These are phyloP conservation scores for Kodamaea restingae DNA, from an alignment of 805 yeast species.

Conservation along the genomic window DNA sequence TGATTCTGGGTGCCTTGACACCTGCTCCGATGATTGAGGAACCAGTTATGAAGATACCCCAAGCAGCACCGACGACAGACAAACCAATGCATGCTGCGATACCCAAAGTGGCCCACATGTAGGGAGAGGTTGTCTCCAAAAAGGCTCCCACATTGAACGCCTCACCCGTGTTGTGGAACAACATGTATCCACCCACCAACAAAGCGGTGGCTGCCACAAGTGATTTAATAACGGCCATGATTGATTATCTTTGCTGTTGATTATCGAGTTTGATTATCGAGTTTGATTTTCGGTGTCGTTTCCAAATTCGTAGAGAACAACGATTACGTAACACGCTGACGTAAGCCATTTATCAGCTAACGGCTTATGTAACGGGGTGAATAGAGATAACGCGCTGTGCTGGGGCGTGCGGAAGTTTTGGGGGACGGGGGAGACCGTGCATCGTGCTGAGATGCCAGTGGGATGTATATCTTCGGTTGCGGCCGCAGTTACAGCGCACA, in stretches of 20 bases:
- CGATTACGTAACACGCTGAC: not conserved
- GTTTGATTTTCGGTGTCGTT: not conserved
- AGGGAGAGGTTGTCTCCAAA: conserved; percentile 81
- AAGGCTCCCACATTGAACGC: conserved; percentile 88
- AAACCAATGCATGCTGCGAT: conserved; percentile 88
- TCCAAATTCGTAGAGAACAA: not conserved
- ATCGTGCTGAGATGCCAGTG: no score
- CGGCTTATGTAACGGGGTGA: no score
- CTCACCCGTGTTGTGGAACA: conserved; percentile 92
- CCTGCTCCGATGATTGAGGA: conserved; percentile 96
- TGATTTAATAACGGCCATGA: conserved; percentile 14
- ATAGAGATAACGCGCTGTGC: no score
- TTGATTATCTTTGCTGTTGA: conserved; percentile 2
- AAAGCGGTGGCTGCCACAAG: conserved; percentile 31
- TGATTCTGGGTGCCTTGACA: conserved; percentile 94
- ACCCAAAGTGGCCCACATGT: conserved; percentile 94
- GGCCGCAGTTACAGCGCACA: no score
- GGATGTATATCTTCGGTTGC: no score
- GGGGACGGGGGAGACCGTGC: no score
- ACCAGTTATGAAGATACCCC: conserved; percentile 98
- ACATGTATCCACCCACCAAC: conserved; percentile 52
- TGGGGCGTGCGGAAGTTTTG: no score
- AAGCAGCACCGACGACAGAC: conserved; percentile 95
- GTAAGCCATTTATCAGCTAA: not conserved
- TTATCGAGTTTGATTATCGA: not conserved